Evolutionary conservation across 108 stramenopile species (phyloP), one percentile per base, ranked within the genome.

Genomic region (Aurantiochytrium sp.): DNA sequence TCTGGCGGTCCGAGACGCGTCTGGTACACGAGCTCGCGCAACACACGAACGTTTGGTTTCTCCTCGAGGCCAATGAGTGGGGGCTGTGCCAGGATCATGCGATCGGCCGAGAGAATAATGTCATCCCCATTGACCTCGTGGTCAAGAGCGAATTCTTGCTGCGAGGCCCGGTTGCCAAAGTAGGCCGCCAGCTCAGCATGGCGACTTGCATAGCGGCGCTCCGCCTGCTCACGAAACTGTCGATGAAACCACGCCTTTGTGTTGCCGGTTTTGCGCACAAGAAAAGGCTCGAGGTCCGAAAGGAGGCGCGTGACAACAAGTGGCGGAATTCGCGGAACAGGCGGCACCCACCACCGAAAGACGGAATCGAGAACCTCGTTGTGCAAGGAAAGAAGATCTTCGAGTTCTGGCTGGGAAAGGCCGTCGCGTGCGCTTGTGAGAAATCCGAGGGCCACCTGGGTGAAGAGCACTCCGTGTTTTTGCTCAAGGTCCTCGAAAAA

Each of bases 241-340:
- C 76, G 76, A 53, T 83, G 76, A 83, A 83, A 83, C 76, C 76
- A 83, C 12, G 76, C 51, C 49, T 83, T 83, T 8, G 64, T 69
- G 64, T 69, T 69, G 42, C 64, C 64, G 19, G 45, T 53, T 45
- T 83, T 53, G 76, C 6, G 45, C 76, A 83, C 76, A 35, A 83
- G 45, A 53, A 53, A 83, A 25, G 45, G 49, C 51, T 83, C 49
- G 4, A 83, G 51, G 76, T 47, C 45, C 18, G 49, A 43, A 6
- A 83, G 76, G 19, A 83, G 51, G 51, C 76, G 76, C 6, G 76
- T 83, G 45, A 83, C 76, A 1, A 83, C 49, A 45, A 83, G 76
- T 45, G 76, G 76, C 25, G 76, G 76, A 23, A 83, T 4, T 3
- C 76, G 76, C 8, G 76, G 49, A 8, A 83, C 76, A 2, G 51